Evolutionary conservation across 495 filamentous ascomycete species (phyloP).

Genomic region (Chaetomidium leptoderma): DNA sequence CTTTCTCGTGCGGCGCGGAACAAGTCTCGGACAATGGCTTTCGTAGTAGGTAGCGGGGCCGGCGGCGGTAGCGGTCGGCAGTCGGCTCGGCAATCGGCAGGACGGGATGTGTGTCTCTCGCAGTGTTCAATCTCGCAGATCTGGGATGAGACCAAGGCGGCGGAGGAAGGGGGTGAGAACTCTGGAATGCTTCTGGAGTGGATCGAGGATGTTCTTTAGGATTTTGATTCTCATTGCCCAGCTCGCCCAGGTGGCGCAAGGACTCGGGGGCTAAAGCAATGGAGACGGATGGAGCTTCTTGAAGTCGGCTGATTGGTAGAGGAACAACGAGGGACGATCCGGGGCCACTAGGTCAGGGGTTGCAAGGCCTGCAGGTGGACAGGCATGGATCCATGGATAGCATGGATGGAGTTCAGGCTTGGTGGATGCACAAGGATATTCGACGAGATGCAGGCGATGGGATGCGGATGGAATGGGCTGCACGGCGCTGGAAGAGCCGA

Average conservation of each 20-base stretch:
- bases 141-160: neutral
- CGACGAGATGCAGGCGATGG: neutral
- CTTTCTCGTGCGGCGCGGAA: neutral
- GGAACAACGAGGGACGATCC: conserved; percentile 12
- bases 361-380: neutral
- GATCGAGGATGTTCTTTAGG: conserved; percentile 16
- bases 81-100: conserved; percentile 10
- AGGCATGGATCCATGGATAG: too few species aligned
- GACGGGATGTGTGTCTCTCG: neutral
- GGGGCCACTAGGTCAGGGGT: conserved; percentile 8
- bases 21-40: conserved; percentile 10
- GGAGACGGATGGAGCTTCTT: conserved; percentile 18
- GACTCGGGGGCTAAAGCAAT: conserved; percentile 25
- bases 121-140: neutral
- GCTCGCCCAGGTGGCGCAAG: conserved; percentile 30
- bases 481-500: too few species aligned
- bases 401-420: neutral
- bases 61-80: neutral
- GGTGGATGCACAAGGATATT: conserved; percentile 6
- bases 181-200: conserved; percentile 9
- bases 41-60: neutral
- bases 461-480: neutral
- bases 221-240: neutral
- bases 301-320: conserved; percentile 28
- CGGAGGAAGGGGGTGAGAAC: conserved; percentile 3